Conservation (phyloP, 768 basidiomycete genomes). For the Lentinula raphanica region DNA sequence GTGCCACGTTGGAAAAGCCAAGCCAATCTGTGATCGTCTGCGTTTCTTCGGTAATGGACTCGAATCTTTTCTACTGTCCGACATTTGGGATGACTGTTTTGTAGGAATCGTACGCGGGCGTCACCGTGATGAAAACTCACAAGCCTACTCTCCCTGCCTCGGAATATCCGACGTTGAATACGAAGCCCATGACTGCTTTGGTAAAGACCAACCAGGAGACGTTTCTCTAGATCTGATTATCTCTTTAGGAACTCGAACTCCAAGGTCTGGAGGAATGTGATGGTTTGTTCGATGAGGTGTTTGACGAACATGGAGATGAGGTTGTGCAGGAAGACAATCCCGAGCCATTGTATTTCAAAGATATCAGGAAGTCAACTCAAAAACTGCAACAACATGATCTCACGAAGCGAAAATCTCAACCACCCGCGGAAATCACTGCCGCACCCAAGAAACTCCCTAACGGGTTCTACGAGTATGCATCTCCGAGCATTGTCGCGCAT, state of each 20-base stretch:
- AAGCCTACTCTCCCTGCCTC: conserved; percentile 49
- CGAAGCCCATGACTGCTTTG: conserved; percentile 59
- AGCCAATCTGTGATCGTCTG: conserved; percentile 64
- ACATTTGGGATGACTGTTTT: conserved; percentile 11
- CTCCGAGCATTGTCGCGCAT: not conserved
- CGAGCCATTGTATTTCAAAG: conserved; percentile 23
- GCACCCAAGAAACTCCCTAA: conserved; percentile 44
- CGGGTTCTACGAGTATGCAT: conserved; percentile 58
- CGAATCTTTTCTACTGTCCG: not conserved
- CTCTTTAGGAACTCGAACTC: conserved; percentile 55
- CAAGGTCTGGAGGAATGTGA: conserved; percentile 63
- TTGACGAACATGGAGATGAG: conserved; percentile 32
- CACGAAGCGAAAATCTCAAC: not conserved
- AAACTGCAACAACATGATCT: not conserved
- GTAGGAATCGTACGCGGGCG: conserved; percentile 74
- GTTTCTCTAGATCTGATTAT: not conserved
- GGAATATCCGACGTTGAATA: conserved; percentile 65
- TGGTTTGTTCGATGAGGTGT: conserved; percentile 59
- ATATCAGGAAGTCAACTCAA: conserved; percentile 27
- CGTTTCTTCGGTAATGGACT: conserved; percentile 51
- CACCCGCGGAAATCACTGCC: not conserved
- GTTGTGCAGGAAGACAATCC: conserved; percentile 17
- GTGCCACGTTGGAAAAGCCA: conserved; percentile 60
- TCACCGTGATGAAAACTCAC: conserved; percentile 45
- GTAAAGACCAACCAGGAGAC: conserved; percentile 28